phyloP scores from a whole-genome alignment of 108 stramenopile genomes.

The Skeletonema potamos region DNA sequence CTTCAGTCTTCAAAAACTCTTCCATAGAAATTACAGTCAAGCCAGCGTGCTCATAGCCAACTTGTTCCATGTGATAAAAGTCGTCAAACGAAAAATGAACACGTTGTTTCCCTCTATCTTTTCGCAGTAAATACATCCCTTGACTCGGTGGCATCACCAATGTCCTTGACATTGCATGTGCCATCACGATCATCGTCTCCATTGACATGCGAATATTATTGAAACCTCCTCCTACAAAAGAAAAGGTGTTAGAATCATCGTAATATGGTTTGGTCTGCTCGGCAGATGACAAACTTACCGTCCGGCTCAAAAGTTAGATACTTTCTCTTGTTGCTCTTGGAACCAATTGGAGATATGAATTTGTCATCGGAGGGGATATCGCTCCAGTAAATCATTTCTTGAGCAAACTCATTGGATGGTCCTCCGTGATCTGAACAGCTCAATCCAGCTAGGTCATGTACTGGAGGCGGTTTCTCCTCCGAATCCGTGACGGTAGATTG shows the following conservation, averaged over 20 bases:
- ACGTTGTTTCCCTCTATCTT: slow-evolving; percentile 34
- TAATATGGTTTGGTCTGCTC: not conserved
- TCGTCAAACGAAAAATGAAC: slow-evolving; percentile 55
- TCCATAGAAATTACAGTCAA: slow-evolving; percentile 78
- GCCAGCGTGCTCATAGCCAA: slow-evolving; percentile 61
- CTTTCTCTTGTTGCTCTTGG: slow-evolving; percentile 22
- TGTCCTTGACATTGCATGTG: slow-evolving; percentile 87
- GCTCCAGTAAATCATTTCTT: slow-evolving; percentile 86
- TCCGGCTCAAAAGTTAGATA: slow-evolving; percentile 65
- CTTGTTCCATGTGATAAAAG: slow-evolving; percentile 62
- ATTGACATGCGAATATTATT: slow-evolving; percentile 96
- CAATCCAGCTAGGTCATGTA: slow-evolving; percentile 46
- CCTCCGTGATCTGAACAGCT: slow-evolving; percentile 49
- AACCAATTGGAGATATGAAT: slow-evolving; percentile 58
- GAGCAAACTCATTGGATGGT: slow-evolving; percentile 38
- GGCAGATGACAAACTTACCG: slow-evolving; percentile 1
- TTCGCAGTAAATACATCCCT: slow-evolving; percentile 66
- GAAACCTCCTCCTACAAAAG: slow-evolving; percentile 89
- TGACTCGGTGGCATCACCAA: slow-evolving; percentile 90
- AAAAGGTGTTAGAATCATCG: slow-evolving; percentile 38
- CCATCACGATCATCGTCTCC: slow-evolving; percentile 88
- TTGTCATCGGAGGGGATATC: slow-evolving; percentile 70
- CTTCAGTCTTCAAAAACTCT: slow-evolving; percentile 66
- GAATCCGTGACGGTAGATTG: not conserved
- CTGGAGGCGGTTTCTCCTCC: slow-evolving; percentile 1